These are phyloP conservation scores for Aspergillus ostianus DNA, from an alignment of 495 filamentous ascomycete species.

Conservation along the genomic window DNA sequence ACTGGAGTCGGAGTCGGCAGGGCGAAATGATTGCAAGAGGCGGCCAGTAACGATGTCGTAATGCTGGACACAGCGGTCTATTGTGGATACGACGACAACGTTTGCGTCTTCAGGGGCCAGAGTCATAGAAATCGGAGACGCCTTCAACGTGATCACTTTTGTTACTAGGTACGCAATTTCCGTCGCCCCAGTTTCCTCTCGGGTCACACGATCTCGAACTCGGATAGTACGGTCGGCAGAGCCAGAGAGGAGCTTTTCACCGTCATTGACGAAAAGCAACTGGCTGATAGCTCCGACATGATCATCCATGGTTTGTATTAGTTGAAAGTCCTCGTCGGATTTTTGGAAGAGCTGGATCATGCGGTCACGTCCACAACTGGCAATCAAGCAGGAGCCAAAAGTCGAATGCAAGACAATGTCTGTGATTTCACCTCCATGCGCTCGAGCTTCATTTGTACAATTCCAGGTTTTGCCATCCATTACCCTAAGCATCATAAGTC, in stretches of 20 bases:
- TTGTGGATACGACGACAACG: slow-evolving; percentile 69
- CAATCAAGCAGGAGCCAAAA: slow-evolving; percentile 53
- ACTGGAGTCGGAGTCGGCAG: slow-evolving; percentile 69
- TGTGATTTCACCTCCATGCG: slow-evolving; percentile 82
- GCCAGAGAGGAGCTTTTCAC: slow-evolving; percentile 74
- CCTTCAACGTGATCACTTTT: slow-evolving; percentile 74
- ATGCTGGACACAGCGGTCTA: slow-evolving; percentile 76
- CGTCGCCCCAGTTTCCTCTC: slow-evolving; percentile 60
- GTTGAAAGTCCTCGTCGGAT: slow-evolving; percentile 48
- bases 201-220: slow-evolving; percentile 69
- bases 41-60: slow-evolving; percentile 75
- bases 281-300: slow-evolving; percentile 69
- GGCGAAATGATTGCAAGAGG: slow-evolving; percentile 70
- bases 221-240: slow-evolving; percentile 85
- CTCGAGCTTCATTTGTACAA: slow-evolving; percentile 67
- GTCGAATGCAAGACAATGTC: slow-evolving; percentile 63
- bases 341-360: slow-evolving; percentile 83
- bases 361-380: slow-evolving; percentile 81
- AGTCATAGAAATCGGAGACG: slow-evolving; percentile 82
- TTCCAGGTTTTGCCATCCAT: slow-evolving; percentile 45
- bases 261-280: slow-evolving; percentile 60
- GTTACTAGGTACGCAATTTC: slow-evolving; percentile 72
- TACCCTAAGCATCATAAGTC: slow-evolving; percentile 30
- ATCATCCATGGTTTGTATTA: slow-evolving; percentile 76
- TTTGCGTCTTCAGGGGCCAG: slow-evolving; percentile 57